These are phyloP conservation scores for Malania oleifera DNA, from an alignment of 164 flowering plant species.

Conservation along the genomic window DNA sequence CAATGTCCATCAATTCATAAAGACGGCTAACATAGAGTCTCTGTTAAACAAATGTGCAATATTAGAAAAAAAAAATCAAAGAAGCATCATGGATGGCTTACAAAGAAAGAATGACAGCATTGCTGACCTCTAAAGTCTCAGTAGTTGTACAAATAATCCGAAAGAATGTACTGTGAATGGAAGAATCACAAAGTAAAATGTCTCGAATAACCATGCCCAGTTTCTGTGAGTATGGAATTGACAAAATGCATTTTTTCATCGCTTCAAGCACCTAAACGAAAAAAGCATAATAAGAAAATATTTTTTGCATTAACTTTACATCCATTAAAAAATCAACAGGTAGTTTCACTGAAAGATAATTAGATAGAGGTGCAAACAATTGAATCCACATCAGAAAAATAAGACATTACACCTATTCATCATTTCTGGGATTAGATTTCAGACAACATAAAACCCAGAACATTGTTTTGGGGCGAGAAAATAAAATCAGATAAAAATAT, in stretches of 20 bases:
- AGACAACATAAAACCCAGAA: too few relatives aligned
- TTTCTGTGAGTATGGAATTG: conserved; percentile 32
- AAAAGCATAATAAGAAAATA: neutral
- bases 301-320: neutral
- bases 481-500: too few relatives aligned
- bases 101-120: conserved; percentile 1
- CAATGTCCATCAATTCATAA: conserved; percentile 64
- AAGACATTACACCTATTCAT: too few relatives aligned
- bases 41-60: conserved; percentile 31
- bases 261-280: conserved; percentile 67
- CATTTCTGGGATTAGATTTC: too few relatives aligned
- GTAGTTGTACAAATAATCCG: conserved; percentile 64
- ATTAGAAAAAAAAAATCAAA: neutral
- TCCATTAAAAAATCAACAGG: too few relatives aligned
- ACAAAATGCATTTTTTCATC: conserved; percentile 56
- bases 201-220: conserved; percentile 45
- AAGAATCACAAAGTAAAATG: conserved; percentile 64
- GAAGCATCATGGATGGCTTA: neutral
- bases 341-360: too few relatives aligned
- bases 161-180: conserved; percentile 64
- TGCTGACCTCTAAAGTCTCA: conserved; percentile 61
- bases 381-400: too few relatives aligned
- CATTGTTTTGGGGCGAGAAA: too few relatives aligned
- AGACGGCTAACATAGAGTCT: conserved; percentile 61
- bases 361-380: too few relatives aligned